phyloP scores from a whole-genome alignment of 2,329 filamentous ascomycete species.

The Shiraia sp. region DNA sequence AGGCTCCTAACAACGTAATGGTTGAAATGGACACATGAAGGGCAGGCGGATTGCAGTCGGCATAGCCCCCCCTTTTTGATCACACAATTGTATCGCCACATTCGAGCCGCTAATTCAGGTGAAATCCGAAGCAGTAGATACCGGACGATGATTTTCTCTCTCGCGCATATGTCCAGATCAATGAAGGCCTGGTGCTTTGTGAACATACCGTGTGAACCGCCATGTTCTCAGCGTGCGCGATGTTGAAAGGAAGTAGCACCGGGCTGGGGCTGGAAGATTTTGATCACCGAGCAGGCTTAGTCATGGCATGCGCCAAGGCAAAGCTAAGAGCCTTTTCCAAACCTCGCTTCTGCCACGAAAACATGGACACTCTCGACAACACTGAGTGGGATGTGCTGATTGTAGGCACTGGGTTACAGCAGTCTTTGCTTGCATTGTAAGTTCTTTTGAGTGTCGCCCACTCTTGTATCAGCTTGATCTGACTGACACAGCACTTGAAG shows the following conservation, averaged over 20 bases:
- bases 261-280: slow-evolving; percentile 24
- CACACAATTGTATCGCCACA: slow-evolving; percentile 49
- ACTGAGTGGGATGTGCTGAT: slow-evolving; percentile 59
- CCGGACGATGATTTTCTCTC: slow-evolving; percentile 52
- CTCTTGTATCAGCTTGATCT: slow-evolving; percentile 53
- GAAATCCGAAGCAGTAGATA: slow-evolving; percentile 58
- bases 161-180: slow-evolving; percentile 47
- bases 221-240: slow-evolving; percentile 43
- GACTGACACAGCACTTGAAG: slow-evolving; percentile 75
- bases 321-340: slow-evolving; percentile 25
- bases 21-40: no score
- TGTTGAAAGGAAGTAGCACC: slow-evolving; percentile 22
- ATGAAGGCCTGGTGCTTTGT: slow-evolving; percentile 49
- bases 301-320: slow-evolving; percentile 33
- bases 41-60: no score
- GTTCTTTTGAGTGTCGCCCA: slow-evolving; percentile 30
- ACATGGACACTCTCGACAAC: slow-evolving; percentile 56
- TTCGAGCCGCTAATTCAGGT: slow-evolving; percentile 56
- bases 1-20: no score
- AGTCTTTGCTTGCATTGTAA: slow-evolving; percentile 59
- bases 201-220: slow-evolving; percentile 40
- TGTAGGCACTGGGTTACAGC: slow-evolving; percentile 56
- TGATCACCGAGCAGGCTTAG: slow-evolving; percentile 30
- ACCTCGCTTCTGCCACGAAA: slow-evolving; percentile 23
- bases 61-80: no score